Base-by-base conservation (phyloP, 495 filamentous ascomycete species). In the Penicillium ucsense region DNA sequence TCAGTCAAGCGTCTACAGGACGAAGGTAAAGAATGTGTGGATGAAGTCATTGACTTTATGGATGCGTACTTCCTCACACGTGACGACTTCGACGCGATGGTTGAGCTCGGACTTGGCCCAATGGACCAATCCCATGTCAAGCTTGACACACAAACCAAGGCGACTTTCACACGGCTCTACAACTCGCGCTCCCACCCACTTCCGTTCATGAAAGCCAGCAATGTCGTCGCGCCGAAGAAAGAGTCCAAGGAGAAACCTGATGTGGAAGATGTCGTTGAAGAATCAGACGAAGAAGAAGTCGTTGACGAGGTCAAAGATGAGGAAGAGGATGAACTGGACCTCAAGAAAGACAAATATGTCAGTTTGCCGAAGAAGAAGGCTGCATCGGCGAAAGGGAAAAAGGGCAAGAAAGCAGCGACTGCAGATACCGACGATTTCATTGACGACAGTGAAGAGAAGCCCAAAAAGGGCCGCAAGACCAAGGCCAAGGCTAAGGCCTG, bases 41-140 rank as follows among this genome's bases (percentile, higher is more conserved):
- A 76, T 0, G 78, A 81, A n/a, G 71, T 84, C 37, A 94, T 96
- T 57, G 77, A 89, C 31, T 72, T 95, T 38, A 95, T 99, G 92
- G 92, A 99, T 58, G 85, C 83, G 63, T 99, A 99, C 64, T 99
- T 83, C 67, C 76, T 99, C n/a, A 97, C 92, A 0, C 81, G 82
- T 47, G 92, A 97, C 5, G 92, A 99, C 65, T 95, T 84, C 64
- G 92, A 99, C 63, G 83, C 80, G 9, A 86, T 97, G 56, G 70
- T 90, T 50, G 92, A 99, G 64, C 80, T 99, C 8, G 91, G 89
- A 8, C 75, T 99, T 32, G 94, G 92, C 10, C 80, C 82, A 2
- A 88, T 91, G 76, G 76, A 82, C 45, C 76, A 86, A 68, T 79
- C 79, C 30, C 68, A 68, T 2, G 79, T 94, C 56, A 84, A 83